Base-by-base conservation (phyloP, 371 early-diverging fungal species). In the Apophysomyces variabilis region DNA sequence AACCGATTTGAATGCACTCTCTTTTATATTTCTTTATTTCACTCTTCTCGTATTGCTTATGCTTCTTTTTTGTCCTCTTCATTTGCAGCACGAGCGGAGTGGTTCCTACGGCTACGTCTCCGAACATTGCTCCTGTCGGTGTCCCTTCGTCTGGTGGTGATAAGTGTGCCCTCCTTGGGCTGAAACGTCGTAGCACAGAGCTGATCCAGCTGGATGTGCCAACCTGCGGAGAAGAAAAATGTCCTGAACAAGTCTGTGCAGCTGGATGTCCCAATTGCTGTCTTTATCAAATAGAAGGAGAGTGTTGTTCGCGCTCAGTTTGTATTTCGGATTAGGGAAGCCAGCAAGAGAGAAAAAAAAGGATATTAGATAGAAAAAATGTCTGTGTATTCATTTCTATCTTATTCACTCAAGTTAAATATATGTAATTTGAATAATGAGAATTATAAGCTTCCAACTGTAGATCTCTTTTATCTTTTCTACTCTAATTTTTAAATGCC, bases 231-330 rank as follows among this genome's bases (percentile, higher is more conserved):
- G 54, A 21, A 18, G 54, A 50, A 50, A 50, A 21, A 18, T 50
- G 54, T 21, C 54, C 54, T 50, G 9, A 50, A 16, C 9, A 21
- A 9, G 54, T 9, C 21, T 50, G 54, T 21, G 21, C 21, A n/a
- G 21, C n/a, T 5, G 54, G 21, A 7, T 50, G 54, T 21, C 54
- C n/a, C 21, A 50, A 50, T 26, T 50, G 54, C 54, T 50, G 54
- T 50, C 54, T 50, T 16, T 50, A 50, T 26, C n/a, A n/a, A 9
- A 21, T 50, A 7, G 54, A 50, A 4, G 54, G 21, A n/a, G 54
- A 50, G 9, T 50, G 54, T 21, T 50, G 54, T 21, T 26, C 54
- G 9, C 54, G 54, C 9, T 50, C 54, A 9, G 54, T 21, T 5
- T 50, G 54, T 21, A 21, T 50, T 11, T 8, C n/a, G 21, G 6